Percentiles rank a stretch among this genome's conserved stretches.
Evolutionary conservation across 345 rosid genomes (phyloP).

Genomic region (Dipteronia dyeriana): DNA sequence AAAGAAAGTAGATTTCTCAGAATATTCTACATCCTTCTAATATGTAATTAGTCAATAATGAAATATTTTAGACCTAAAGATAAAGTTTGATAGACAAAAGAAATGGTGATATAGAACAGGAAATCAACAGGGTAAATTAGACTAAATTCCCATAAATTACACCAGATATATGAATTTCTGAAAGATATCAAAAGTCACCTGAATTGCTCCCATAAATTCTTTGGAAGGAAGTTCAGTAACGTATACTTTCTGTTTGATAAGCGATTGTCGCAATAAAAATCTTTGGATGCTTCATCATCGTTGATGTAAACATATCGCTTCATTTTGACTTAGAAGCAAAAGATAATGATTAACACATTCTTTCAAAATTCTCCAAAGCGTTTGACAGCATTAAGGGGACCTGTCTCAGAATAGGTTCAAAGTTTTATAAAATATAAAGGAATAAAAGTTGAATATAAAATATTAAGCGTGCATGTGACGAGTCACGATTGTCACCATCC

Average conservation of each 20-base stretch:
- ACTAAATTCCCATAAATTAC: not conserved
- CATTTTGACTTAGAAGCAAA: constrained; percentile 49
- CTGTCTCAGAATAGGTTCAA: constrained; percentile 4
- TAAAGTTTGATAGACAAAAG: not conserved
- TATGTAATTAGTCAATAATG: not conserved
- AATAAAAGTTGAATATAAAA: not conserved
- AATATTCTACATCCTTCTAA: not conserved
- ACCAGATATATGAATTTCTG: not conserved
- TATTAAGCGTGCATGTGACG: not conserved
- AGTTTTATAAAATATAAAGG: constrained; percentile 14
- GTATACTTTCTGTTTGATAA: constrained; percentile 92
- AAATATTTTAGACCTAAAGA: not conserved
- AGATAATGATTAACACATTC: constrained; percentile 11
- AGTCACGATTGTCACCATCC: too few species aligned
- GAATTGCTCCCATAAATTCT: constrained; percentile 94
- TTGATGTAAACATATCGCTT: constrained; percentile 87
- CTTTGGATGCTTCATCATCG: constrained; percentile 73
- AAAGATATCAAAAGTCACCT: constrained; percentile 45
- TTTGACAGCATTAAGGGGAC: constrained; percentile 14
- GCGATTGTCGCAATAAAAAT: constrained; percentile 78
- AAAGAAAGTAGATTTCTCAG: not conserved
- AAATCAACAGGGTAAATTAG: not conserved
- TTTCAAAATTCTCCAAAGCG: constrained; percentile 31
- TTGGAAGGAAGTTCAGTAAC: constrained; percentile 81
- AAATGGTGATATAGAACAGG: not conserved